Evolutionary conservation across 2,329 filamentous ascomycete species (phyloP), one percentile per base, ranked within the genome.

Genomic region (Mollisiaceae sp.): DNA sequence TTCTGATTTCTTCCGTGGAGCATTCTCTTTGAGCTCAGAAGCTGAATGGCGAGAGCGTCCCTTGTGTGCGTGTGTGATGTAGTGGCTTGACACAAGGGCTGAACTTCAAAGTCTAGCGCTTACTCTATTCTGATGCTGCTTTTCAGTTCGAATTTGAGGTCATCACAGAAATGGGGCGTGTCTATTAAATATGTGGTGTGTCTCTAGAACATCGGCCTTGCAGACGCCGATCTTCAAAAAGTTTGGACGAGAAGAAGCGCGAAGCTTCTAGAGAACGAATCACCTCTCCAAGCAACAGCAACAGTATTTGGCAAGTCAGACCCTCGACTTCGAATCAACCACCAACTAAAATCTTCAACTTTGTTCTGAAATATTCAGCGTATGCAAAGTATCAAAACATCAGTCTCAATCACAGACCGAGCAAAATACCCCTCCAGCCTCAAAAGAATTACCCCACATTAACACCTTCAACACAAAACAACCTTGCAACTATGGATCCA

Each of bases 401-500:
- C 24, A 54, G 32, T 15, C 50, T 18, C 50, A 27, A 54, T 54
- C 22, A 32, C 22, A 14, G 2, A 27, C 22, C 4, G 22, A 24
- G 50, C 50, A 60, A 61, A 54, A 12, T 67, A 69, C 65, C 68
- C 65, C 64, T 63, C 66, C 50, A 54, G 32, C 50, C 22, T 32
- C 50, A 18, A 54, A 18, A 45, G n/a, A 35, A 50, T 9, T 32
- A 54, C 50, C 50, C 50, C 50, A 54, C 64, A 68, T 62, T 55
- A 60, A 64, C 38, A 59, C 47, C 60, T n/a, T 59, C 56, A 57
- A 60, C 60, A 36, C 14, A 38, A 55, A 63, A 54, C 27, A 61
- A 39, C 59, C 41, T 45, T 59, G 20, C 50, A 47, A 72, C 27
- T 22, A 75, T 75, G 74, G 71, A 75, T 60, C 73, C 73, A 61